Conservation (phyloP, 2,329 filamentous ascomycete species). For the Cordyceps farinosa region DNA sequence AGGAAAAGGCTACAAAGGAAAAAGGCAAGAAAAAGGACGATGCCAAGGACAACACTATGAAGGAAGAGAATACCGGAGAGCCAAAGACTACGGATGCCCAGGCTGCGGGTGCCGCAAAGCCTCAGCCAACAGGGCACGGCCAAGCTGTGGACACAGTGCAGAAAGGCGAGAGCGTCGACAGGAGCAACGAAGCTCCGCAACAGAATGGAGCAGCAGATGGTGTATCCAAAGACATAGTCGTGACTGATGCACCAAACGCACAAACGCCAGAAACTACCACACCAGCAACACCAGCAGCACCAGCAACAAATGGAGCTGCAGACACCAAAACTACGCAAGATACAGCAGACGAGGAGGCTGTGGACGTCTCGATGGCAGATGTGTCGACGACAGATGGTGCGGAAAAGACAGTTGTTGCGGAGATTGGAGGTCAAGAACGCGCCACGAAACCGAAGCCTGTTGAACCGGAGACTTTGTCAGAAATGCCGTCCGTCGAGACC, state of each 20-base stretch:
- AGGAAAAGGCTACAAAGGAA: conserved; percentile 38
- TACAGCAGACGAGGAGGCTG: neutral
- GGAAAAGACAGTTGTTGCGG: neutral
- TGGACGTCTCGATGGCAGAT: conserved; percentile 7
- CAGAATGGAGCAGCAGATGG: neutral
- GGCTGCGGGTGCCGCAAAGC: neutral
- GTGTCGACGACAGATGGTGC: neutral
- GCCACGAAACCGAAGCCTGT: neutral
- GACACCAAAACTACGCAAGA: neutral
- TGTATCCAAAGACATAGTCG: neutral
- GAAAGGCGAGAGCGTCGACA: conserved; percentile 2
- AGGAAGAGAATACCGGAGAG: conserved; percentile 18
- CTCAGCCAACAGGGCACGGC: neutral
- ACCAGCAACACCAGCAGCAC: neutral
- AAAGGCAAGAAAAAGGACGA: conserved; percentile 30
- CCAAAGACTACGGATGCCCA: neutral
- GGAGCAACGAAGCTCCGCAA: conserved; percentile 6
- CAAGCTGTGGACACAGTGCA: neutral
- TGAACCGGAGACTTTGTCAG: neutral
- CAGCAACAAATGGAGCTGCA: neutral
- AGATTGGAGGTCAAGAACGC: neutral
- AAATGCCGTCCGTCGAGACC: neutral
- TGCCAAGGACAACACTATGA: conserved; percentile 18
- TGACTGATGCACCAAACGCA: neutral
- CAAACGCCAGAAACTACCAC: neutral